Percentiles rank a stretch among this genome's conserved stretches.
Conservation (phyloP, 2,329 filamentous ascomycete genomes). For the Talaromyces sp. region DNA sequence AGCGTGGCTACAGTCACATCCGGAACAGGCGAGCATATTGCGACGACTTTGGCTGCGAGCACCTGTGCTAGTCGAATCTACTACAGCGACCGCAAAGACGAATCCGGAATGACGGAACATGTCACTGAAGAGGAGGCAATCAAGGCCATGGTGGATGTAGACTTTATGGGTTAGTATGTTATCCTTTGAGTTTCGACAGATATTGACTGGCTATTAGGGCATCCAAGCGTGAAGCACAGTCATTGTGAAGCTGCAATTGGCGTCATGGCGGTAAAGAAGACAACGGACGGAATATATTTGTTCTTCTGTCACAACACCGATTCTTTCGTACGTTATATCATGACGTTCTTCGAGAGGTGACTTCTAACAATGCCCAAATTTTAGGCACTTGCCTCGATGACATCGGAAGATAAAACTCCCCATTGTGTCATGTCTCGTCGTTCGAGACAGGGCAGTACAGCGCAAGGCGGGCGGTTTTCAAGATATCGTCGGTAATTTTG, state of each 20-base stretch:
- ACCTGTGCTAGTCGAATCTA: conserved; percentile 84
- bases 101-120: conserved; percentile 59
- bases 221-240: conserved; percentile 78
- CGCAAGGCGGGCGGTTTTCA: conserved; percentile 44
- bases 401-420: conserved; percentile 69
- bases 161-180: conserved; percentile 71
- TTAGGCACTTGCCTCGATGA: conserved; percentile 80
- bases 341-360: neutral
- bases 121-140: conserved; percentile 77
- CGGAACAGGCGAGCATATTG: conserved; percentile 97
- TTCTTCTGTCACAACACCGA: conserved; percentile 98
- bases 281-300: conserved; percentile 69
- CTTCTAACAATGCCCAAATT: neutral
- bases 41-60: conserved; percentile 85
- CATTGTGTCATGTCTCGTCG: conserved; percentile 84
- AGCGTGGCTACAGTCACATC: conserved; percentile 83
- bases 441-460: conserved; percentile 51
- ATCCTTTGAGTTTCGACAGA: neutral
- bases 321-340: conserved; percentile 54
- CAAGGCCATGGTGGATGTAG: conserved; percentile 72
- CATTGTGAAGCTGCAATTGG: conserved; percentile 85
- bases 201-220: conserved; percentile 44
- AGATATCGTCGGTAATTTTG: conserved; percentile 27
- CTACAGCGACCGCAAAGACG: conserved; percentile 60
- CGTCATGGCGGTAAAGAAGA: conserved; percentile 85